Evolutionary conservation across 352 stramenopile genomes (phyloP).

Genomic region (Pythium folliculosum): DNA sequence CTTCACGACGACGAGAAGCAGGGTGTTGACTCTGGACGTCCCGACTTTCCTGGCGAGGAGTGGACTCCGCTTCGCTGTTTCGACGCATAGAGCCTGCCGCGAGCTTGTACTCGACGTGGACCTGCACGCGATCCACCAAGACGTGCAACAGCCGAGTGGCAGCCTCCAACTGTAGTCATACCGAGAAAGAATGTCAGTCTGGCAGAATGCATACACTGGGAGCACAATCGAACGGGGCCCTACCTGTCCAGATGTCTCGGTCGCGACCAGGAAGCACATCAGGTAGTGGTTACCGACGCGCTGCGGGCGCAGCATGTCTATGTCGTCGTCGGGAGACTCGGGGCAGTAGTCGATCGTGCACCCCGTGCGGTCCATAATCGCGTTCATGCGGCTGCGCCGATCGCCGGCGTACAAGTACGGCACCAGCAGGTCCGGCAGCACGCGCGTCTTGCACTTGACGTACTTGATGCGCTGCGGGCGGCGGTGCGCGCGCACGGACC

Average conservation of each 20-base stretch:
- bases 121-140: slow-evolving; percentile 53
- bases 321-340: slow-evolving; percentile 50
- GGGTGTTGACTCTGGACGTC: not conserved
- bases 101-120: slow-evolving; percentile 52
- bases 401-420: slow-evolving; percentile 60
- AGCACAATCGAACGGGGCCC: too few relatives aligned
- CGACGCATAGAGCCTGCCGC: not conserved
- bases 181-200: not conserved
- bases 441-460: slow-evolving; percentile 53
- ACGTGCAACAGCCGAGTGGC: slow-evolving; percentile 40
- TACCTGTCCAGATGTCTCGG: slow-evolving; percentile 40
- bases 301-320: slow-evolving; percentile 30
- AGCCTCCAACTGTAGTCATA: slow-evolving; percentile 39
- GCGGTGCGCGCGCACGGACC: slow-evolving; percentile 15
- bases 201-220: too few relatives aligned
- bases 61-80: not conserved
- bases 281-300: slow-evolving; percentile 28
- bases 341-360: slow-evolving; percentile 74
- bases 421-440: slow-evolving; percentile 55
- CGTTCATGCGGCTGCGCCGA: slow-evolving; percentile 49
- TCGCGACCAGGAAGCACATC: slow-evolving; percentile 66
- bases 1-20: not conserved
- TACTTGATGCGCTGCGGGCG: slow-evolving; percentile 55
- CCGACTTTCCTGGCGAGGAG: not conserved
- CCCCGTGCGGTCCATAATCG: slow-evolving; percentile 46